phyloP scores from a whole-genome alignment of 345 rosid species.

The Crucihimalaya himalaica region DNA sequence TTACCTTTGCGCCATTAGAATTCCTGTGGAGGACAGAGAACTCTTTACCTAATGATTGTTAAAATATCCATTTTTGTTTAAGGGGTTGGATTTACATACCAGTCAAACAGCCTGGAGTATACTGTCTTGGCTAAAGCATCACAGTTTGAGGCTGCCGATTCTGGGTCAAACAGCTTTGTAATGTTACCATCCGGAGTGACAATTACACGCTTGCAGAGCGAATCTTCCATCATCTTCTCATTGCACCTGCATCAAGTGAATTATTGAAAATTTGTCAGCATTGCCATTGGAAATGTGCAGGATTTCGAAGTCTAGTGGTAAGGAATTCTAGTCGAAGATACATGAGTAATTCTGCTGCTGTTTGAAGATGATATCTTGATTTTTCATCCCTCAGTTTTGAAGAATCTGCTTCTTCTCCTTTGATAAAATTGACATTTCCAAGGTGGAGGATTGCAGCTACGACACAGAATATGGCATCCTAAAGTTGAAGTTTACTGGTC shows the following conservation, averaged over 20 bases:
- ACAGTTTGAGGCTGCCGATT: constrained; percentile 53
- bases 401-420: constrained; percentile 72
- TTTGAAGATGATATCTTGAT: constrained; percentile 57
- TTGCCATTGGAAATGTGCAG: constrained; percentile 9
- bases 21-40: not conserved
- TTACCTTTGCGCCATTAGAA: not conserved
- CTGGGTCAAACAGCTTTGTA: constrained; percentile 72
- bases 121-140: constrained; percentile 79
- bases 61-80: not conserved
- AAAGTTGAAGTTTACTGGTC: constrained; percentile 9
- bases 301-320: not conserved
- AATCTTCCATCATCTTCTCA: constrained; percentile 66
- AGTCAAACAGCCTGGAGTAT: constrained; percentile 72
- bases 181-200: constrained; percentile 78
- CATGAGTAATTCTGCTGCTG: constrained; percentile 72
- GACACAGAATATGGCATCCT: constrained; percentile 77
- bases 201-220: constrained; percentile 77
- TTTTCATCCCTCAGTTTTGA: constrained; percentile 70
- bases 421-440: constrained; percentile 65
- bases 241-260: constrained; percentile 53
- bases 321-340: constrained; percentile 6
- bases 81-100: constrained; percentile 47
- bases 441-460: constrained; percentile 80
- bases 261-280: not conserved
- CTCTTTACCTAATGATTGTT: constrained; percentile 6